Evolutionary conservation across 2,329 filamentous ascomycete genomes (phyloP).

Genomic region (Epichloe baconii): DNA sequence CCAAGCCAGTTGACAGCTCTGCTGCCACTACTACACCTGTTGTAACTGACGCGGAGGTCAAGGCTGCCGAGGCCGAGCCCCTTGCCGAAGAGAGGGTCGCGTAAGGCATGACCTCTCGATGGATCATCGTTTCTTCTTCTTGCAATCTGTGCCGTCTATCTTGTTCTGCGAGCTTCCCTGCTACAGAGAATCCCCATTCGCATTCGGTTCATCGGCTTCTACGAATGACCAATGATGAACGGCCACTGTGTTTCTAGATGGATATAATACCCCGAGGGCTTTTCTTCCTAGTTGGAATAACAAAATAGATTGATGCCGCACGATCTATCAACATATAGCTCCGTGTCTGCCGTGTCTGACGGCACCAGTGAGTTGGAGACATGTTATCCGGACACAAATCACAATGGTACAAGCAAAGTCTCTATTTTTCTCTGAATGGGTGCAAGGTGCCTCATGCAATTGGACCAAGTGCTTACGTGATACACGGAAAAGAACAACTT

Average conservation of each 20-base stretch:
- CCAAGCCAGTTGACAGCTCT: background rate
- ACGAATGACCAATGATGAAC: background rate
- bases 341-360: no score
- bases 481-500: no score
- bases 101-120: background rate
- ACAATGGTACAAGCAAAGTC: no score
- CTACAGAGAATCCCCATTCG: no score
- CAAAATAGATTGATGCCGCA: background rate
- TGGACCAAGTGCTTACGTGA: no score
- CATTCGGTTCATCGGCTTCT: no score
- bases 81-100: constrained; percentile 3
- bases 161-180: no score
- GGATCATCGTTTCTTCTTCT: background rate
- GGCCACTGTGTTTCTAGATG: background rate
- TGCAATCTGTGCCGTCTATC: no score
- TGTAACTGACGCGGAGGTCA: constrained; percentile 3
- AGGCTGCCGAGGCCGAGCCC: constrained; percentile 6
- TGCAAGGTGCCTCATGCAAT: no score
- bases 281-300: background rate
- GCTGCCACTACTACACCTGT: background rate
- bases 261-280: constrained; percentile 4
- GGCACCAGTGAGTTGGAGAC: no score
- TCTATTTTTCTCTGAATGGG: no score
- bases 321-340: background rate
- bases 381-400: no score